Evolutionary conservation across 306 rosid genomes (phyloP).

Genomic region (Coriaria nepalensis): DNA sequence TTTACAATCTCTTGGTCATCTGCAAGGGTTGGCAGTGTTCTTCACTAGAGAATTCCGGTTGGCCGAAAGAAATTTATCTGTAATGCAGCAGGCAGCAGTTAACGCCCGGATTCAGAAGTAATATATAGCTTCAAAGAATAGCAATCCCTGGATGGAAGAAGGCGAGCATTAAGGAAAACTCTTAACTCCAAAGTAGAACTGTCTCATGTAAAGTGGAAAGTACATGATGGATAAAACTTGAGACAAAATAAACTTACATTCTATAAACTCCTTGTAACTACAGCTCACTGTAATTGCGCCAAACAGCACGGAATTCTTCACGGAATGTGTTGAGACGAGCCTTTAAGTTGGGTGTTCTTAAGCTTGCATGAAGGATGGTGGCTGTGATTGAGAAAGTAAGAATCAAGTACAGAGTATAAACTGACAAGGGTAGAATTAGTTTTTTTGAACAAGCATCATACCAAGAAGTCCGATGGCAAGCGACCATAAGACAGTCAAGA

Average conservation of each 20-base stretch:
- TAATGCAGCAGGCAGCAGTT: slow-evolving; percentile 23
- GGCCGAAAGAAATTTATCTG: slow-evolving; percentile 24
- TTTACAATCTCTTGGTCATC: slow-evolving; percentile 38
- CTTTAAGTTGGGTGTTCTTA: slow-evolving; percentile 95
- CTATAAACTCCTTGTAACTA: slow-evolving; percentile 32
- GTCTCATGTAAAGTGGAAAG: not conserved
- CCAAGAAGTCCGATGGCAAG: slow-evolving; percentile 82
- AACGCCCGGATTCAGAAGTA: slow-evolving; percentile 18
- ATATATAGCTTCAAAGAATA: no score
- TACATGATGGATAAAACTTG: not conserved
- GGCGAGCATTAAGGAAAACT: no score
- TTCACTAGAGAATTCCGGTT: slow-evolving; percentile 23
- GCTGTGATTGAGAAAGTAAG: slow-evolving; percentile 27
- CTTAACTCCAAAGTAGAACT: no score
- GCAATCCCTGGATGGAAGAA: no score
- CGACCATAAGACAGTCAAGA: slow-evolving; percentile 66
- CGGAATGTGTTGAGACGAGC: slow-evolving; percentile 97
- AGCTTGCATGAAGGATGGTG: slow-evolving; percentile 85
- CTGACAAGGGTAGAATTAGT: slow-evolving; percentile 2
- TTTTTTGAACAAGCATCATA: slow-evolving; percentile 19
- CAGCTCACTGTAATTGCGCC: slow-evolving; percentile 99
- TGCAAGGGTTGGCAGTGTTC: slow-evolving; percentile 20
- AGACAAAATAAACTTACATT: slow-evolving; percentile 35
- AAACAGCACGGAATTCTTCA: slow-evolving; percentile 95
- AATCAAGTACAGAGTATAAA: slow-evolving; percentile 11